Conservation (phyloP, 2,329 filamentous ascomycete species). For the Cladosporium sp. region DNA sequence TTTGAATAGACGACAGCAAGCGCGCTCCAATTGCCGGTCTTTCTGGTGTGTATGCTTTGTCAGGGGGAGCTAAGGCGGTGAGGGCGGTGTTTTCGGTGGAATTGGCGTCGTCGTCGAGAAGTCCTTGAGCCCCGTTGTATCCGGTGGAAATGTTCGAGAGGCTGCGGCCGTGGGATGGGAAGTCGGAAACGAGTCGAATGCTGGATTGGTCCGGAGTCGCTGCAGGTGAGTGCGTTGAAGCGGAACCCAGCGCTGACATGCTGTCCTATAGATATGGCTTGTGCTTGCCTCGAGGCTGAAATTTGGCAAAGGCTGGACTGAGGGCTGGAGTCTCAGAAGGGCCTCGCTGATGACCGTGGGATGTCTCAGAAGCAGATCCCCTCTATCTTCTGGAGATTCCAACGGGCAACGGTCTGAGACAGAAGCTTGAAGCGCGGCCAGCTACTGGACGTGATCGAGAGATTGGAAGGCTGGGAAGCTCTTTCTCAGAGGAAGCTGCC, state of each 20-base stretch:
- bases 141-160: slow-evolving; percentile 15
- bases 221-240: slow-evolving; percentile 6
- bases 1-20: slow-evolving; percentile 23
- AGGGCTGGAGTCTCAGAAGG: slow-evolving; percentile 10
- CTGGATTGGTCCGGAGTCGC: slow-evolving; percentile 8
- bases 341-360: slow-evolving; percentile 10
- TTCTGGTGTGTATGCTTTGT: slow-evolving; percentile 13
- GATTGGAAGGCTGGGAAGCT: not conserved
- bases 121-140: slow-evolving; percentile 20
- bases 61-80: slow-evolving; percentile 14
- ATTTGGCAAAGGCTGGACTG: slow-evolving; percentile 9
- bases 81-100: slow-evolving; percentile 14
- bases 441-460: not conserved
- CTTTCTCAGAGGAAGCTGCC: not conserved
- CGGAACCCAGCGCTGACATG: slow-evolving; percentile 2
- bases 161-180: slow-evolving; percentile 2
- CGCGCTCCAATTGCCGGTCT: slow-evolving; percentile 22
- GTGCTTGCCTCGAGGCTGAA: not conserved
- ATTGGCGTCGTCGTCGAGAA: slow-evolving; percentile 16
- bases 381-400: slow-evolving; percentile 1
- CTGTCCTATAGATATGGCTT: slow-evolving; percentile 7
- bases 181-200: slow-evolving; percentile 7
- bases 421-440: not conserved
- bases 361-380: slow-evolving; percentile 2
- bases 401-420: slow-evolving; percentile 2